Conservation (phyloP, 192 early-diverging fungal genomes). For the Coemansia sp. region DNA sequence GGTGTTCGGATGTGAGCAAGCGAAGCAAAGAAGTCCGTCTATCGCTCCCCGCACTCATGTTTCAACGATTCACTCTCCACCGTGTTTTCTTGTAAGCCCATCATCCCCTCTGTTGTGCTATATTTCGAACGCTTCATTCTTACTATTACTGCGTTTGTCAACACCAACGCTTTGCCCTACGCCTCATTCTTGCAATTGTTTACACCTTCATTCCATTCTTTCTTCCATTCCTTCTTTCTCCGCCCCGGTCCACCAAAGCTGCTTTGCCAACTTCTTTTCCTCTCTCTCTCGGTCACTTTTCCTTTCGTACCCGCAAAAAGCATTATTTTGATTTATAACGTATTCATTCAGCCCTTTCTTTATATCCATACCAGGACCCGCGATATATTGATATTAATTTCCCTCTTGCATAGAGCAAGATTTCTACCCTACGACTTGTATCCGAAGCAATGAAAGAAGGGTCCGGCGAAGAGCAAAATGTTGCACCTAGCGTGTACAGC, state of each 20-base stretch:
- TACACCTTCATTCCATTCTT: too few relatives aligned
- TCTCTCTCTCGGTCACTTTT: too few relatives aligned
- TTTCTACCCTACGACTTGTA: background rate
- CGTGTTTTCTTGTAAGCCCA: background rate
- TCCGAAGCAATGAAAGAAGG: slow-evolving; percentile 34
- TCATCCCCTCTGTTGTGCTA: background rate
- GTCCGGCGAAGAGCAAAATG: slow-evolving; percentile 58
- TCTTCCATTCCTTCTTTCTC: background rate
- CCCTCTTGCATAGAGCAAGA: background rate
- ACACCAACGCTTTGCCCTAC: background rate
- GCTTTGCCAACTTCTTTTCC: background rate
- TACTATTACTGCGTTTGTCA: background rate
- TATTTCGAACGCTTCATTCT: background rate
- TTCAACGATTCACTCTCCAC: background rate
- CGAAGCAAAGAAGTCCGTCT: background rate
- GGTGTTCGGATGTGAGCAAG: too few relatives aligned
- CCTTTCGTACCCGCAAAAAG: background rate
- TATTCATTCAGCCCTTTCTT: background rate
- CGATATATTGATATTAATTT: background rate
- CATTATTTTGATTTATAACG: background rate
- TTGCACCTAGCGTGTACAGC: slow-evolving; percentile 54
- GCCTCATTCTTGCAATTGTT: slow-evolving; percentile 2
- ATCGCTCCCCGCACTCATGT: background rate
- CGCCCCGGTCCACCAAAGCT: background rate
- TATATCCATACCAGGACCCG: too few relatives aligned